Base-by-base conservation (phyloP, 2,329 filamentous ascomycete genomes). In the Epichloe typhina region DNA sequence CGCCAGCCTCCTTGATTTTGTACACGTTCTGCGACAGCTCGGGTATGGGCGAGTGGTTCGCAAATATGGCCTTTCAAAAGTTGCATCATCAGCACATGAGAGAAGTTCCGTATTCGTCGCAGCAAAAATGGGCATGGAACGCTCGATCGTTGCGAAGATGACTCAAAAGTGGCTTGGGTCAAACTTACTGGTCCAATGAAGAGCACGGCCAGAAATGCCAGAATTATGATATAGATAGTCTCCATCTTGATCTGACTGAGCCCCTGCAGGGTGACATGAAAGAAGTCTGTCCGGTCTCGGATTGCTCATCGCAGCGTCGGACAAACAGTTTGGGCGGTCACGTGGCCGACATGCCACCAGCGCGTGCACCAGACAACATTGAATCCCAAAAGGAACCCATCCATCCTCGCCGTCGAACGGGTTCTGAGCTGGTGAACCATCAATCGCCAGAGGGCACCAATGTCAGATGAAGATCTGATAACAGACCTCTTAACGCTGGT, bases 1-100 rank as follows among this genome's bases (percentile, higher is more conserved):
- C 61, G 3, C 56, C 50, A 0, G 61, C 46, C 3, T 55, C 54
- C 36, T 59, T 46, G 38, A 69, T 54, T 47, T 68, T 67, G 51
- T 58, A 58, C n/a, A 69, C 66, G 17, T 67, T 62, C 49, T 60
- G 62, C 0, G 68, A 70, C 0, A 66, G 68, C 45, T 70, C 68
- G 8, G 67, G 66, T 50, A 70, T 70, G 42, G 67, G 67, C 9
- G 61, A 33, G 19, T 13, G 17, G 26, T 33, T 38, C 26, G 39
- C 17, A 36, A 43, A 33, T 11, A 51, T 3, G 13, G 44, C 38
- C 50, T 51, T 46, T 41, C 13, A 5, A 26, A 9, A 15, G 19
- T n/a, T 31, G 13, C 17, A 6, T 40, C 13, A 13, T 48, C 33
- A 48, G 46, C n/a, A 13, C 23, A 11, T 9, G n/a, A 17, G 9